Evolutionary conservation across 2,329 filamentous ascomycete species (phyloP).

Genomic region (Epichloe sibirici): DNA sequence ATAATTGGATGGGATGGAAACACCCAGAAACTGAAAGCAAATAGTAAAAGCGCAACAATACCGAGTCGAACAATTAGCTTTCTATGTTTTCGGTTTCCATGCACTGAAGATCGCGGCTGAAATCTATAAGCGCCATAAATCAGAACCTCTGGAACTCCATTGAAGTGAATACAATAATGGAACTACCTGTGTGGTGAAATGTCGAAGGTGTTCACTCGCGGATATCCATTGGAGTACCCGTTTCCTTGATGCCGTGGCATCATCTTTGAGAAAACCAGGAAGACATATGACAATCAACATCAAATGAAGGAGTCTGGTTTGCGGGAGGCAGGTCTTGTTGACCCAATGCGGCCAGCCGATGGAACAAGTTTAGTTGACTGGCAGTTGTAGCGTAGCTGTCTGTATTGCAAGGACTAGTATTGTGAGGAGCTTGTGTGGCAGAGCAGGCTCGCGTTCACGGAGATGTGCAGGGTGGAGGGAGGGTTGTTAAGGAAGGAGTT

Average conservation of each 20-base stretch:
- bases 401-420: background rate
- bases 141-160: background rate
- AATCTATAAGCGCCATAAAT: constrained; percentile 32
- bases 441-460: no score
- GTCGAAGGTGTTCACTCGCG: constrained; percentile 65
- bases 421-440: background rate
- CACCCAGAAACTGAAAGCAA: constrained; percentile 62
- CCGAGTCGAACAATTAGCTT: constrained; percentile 60
- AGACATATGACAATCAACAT: constrained; percentile 16
- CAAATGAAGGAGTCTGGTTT: background rate
- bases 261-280: constrained; percentile 41
- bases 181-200: constrained; percentile 77
- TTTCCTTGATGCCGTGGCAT: constrained; percentile 71
- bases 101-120: constrained; percentile 66
- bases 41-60: constrained; percentile 42
- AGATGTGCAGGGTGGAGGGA: no score
- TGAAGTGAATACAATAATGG: background rate
- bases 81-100: constrained; percentile 58
- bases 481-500: no score
- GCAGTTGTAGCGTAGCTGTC: background rate
- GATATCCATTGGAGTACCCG: constrained; percentile 77
- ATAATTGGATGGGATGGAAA: constrained; percentile 53
- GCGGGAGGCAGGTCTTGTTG: background rate
- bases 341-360: background rate
- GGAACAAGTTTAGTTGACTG: background rate